These are phyloP conservation scores for Annulohypoxylon stygium DNA, from an alignment of 495 filamentous ascomycete genomes.

Conservation along the genomic window DNA sequence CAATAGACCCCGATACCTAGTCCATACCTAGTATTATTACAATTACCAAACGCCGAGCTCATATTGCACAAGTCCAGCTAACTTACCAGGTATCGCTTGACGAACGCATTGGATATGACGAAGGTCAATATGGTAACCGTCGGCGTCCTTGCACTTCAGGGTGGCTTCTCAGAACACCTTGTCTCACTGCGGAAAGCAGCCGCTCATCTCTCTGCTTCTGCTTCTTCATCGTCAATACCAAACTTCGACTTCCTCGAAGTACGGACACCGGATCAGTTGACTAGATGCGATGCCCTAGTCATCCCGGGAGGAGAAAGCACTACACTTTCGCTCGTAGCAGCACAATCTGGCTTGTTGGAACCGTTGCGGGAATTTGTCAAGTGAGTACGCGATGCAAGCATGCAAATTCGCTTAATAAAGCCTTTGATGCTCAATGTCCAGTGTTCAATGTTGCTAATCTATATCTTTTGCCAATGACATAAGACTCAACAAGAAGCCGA, in stretches of 20 bases:
- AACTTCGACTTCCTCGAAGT: slow-evolving; percentile 78
- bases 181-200: slow-evolving; percentile 79
- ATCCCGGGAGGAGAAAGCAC: slow-evolving; percentile 97
- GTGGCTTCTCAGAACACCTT: slow-evolving; percentile 92
- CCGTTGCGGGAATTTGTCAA: slow-evolving; percentile 94
- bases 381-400: slow-evolving; percentile 61
- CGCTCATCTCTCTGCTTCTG: slow-evolving; percentile 47
- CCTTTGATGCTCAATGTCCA: too few species aligned
- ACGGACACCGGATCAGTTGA: slow-evolving; percentile 78
- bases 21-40: not conserved
- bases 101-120: not conserved
- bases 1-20: not conserved
- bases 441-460: slow-evolving; percentile 18
- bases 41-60: not conserved
- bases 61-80: not conserved
- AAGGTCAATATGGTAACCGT: slow-evolving; percentile 67
- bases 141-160: slow-evolving; percentile 92
- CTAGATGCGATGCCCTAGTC: slow-evolving; percentile 82
- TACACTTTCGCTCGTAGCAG: slow-evolving; percentile 89
- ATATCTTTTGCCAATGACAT: slow-evolving; percentile 6
- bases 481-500: slow-evolving; percentile 78
- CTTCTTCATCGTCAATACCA: slow-evolving; percentile 40
- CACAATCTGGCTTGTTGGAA: slow-evolving; percentile 81
- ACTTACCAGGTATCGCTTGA: not conserved
- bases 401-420: not conserved